Evolutionary conservation across 2,329 filamentous ascomycete species (phyloP).

Genomic region (Aaosphaeria arxii): DNA sequence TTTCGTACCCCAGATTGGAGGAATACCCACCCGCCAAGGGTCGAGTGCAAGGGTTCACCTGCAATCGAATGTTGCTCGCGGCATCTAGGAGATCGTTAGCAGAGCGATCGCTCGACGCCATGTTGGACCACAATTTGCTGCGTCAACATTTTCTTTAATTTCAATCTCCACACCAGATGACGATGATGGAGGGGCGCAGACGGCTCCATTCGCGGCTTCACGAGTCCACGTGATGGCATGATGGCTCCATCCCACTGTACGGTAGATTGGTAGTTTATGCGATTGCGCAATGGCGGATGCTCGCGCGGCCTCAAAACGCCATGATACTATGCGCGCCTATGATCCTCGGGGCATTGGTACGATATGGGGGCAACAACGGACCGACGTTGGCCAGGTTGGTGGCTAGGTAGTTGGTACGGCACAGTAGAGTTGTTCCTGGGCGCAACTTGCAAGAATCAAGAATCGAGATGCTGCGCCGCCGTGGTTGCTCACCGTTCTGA

Average conservation of each 20-base stretch:
- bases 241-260: neutral
- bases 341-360: neutral
- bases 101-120: conserved; percentile 24
- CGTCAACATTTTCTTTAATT: conserved; percentile 15
- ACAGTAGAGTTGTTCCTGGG: neutral
- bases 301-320: neutral
- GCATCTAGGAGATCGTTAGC: conserved; percentile 16
- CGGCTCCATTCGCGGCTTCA: conserved; percentile 3
- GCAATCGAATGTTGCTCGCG: conserved; percentile 9
- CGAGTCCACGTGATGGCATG: conserved; percentile 12
- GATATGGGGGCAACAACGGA: too few species aligned
- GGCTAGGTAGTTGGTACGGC: neutral
- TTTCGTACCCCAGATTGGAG: conserved; percentile 26
- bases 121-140: conserved; percentile 26
- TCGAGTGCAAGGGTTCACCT: conserved; percentile 12
- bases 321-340: neutral
- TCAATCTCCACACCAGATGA: conserved; percentile 16
- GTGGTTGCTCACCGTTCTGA: too few species aligned
- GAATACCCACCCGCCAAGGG: conserved; percentile 15
- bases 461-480: too few species aligned
- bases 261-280: neutral
- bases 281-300: neutral
- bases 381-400: neutral
- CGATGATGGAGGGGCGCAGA: conserved; percentile 10
- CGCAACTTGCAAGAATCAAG: too few species aligned